Evolutionary conservation across 257 asterid genomes (phyloP), one percentile per base, ranked within the genome.

Genomic region (Craterostigma plantagineum): DNA sequence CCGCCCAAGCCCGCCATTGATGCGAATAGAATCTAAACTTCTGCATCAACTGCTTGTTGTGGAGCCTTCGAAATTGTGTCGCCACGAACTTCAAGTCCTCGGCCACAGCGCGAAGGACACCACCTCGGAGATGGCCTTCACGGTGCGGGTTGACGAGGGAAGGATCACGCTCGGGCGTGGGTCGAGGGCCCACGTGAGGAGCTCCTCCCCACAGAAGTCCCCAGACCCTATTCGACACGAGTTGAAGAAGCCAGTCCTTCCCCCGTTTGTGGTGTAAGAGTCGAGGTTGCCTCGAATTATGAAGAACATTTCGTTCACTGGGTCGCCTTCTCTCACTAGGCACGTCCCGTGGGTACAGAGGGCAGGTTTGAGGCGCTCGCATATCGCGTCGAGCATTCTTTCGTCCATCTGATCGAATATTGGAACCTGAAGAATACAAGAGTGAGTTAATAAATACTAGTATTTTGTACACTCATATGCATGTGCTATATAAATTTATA

Each of bases 1-100:
- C 93, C 0, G 93, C 81, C 97, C 97, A 86, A 12, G 78, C 69
- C 16, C 97, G 59, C 97, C 97, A 86, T 14, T 86, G 97, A 64
- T 86, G 97, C 0, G 97, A 86, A 63, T 86, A 81, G 72, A 86
- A 86, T 38, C 97, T 55, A 36, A 86, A 86, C 63, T 76, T 86
- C 54, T 81, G 95, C 64, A 94, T 65, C 34, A 86, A 62, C 41
- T 78, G 94, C 64, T 86, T 86, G 66, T 94, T 86, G 33, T 86
- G 95, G 3, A 86, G 77, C 48, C 97, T 65, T 15, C 95, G 54
- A 23, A 81, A 86, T 51, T 81, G 97, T 1, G 65, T 77, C 1
- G 95, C 93, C 11, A 86, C 97, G 50, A 86, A 86, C 41, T 67
- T 86, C 18, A 81, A 52, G 65, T 86, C 97, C 40, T 82, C 95